Evolutionary conservation across 768 basidiomycete species (phyloP), one percentile per base, ranked within the genome.

Genomic region (Lentinula sp.): DNA sequence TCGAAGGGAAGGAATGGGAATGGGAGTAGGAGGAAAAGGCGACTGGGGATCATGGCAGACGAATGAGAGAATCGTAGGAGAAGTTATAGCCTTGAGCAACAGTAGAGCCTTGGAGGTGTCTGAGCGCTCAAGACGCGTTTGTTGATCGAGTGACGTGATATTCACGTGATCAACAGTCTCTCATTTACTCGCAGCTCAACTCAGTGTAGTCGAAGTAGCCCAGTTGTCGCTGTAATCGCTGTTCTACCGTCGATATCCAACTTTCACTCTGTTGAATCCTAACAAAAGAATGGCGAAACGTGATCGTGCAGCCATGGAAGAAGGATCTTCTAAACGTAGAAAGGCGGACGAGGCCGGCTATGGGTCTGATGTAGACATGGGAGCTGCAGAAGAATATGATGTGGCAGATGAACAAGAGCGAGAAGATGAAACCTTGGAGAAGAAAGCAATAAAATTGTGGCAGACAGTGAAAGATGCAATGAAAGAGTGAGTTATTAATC

Each of bases 391-490:
- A 66, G 70, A 72, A 58, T 63, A 69, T 55, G 71, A 65, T 50
- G 64, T n/a, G 32, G 32, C 7, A 28, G 55, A 67, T 66, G 70
- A 55, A 62, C 72, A 67, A 41, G 70, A 55, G 61, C 72, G 67
- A 37, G 61, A 50, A 35, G 75, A 72, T 50, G 75, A 75, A 61
- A 66, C 62, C 55, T 80, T 88, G 70, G 86, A 81, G 69, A 85
- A 85, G 74, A 81, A 85, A 70, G 90, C 86, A 49, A 71, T 86
- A 74, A 81, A 79, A 74, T 72, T 91, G 76, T 92, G 88, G 87
- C 84, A 87, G 70, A 83, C 82, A 42, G 80, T 93, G 72, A 90
- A 84, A 81, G 88, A 90, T 73, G 91, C 89, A 69, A 85, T 85
- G 71, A 88, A 86, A 82, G 90, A 92, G 91, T 93, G 81, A 81